Conservation (phyloP, 2,329 filamentous ascomycete genomes). For the Claviceps fusiformis region DNA sequence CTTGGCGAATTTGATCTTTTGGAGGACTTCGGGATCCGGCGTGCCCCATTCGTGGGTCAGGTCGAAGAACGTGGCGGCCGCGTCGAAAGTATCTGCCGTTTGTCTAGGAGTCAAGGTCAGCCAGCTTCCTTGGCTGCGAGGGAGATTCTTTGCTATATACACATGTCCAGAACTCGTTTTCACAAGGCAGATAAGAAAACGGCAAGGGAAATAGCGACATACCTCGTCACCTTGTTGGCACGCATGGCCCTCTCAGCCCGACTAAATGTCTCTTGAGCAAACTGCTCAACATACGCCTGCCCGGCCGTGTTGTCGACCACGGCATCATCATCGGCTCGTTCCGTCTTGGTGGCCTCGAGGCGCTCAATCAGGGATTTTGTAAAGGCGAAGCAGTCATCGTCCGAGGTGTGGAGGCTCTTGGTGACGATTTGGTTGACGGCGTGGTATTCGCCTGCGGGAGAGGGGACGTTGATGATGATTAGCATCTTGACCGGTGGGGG, state of each 20-base stretch:
- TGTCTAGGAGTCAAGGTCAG: constrained; percentile 37
- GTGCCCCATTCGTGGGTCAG: constrained; percentile 72
- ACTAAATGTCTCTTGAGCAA: constrained; percentile 76
- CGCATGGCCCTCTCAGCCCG: constrained; percentile 71
- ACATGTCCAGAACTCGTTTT: no score
- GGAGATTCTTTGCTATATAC: neutral
- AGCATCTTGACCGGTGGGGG: neutral
- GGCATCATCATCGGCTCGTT: constrained; percentile 66
- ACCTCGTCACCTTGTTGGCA: constrained; percentile 74
- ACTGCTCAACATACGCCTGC: constrained; percentile 87
- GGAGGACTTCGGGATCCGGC: constrained; percentile 58
- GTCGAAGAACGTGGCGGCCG: constrained; percentile 84
- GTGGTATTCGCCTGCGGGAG: constrained; percentile 63
- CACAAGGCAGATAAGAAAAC: no score
- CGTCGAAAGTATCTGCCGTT: constrained; percentile 88
- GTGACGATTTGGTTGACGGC: constrained; percentile 84
- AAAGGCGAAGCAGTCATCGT: constrained; percentile 67
- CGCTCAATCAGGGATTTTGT: constrained; percentile 82
- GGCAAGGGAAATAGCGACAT: constrained; percentile 3
- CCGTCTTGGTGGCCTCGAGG: constrained; percentile 50
- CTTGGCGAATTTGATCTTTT: constrained; percentile 93
- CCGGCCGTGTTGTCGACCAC: constrained; percentile 75
- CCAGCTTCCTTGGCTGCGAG: no score
- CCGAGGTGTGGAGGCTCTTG: constrained; percentile 62
- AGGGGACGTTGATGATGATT: constrained; percentile 4